These are phyloP conservation scores for Fusarium hostae DNA, from an alignment of 2,329 filamentous ascomycete genomes.

Conservation along the genomic window DNA sequence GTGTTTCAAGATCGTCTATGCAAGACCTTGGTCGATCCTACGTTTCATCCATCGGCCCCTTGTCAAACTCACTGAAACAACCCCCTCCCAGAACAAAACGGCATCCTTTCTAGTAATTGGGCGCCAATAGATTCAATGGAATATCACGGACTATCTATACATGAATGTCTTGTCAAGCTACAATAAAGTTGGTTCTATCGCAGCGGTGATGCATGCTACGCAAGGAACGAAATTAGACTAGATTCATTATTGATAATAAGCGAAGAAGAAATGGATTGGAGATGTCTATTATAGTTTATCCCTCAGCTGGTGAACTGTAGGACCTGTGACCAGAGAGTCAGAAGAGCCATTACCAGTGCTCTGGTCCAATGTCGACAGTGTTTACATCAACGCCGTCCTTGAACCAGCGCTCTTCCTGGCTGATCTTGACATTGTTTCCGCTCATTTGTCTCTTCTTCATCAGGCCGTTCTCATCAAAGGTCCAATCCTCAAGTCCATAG, in stretches of 20 bases:
- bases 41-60: constrained; percentile 21
- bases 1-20: constrained; percentile 34
- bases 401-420: constrained; percentile 74
- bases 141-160: neutral
- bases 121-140: neutral
- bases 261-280: neutral
- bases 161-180: neutral
- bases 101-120: neutral
- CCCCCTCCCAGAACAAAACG: neutral
- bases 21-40: constrained; percentile 26
- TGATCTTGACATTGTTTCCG: constrained; percentile 75
- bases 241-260: neutral
- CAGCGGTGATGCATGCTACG: neutral
- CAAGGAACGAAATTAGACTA: neutral
- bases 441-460: constrained; percentile 84
- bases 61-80: constrained; percentile 1
- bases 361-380: constrained; percentile 64
- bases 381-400: constrained; percentile 76
- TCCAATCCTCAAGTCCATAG: constrained; percentile 86
- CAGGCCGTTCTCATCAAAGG: constrained; percentile 73
- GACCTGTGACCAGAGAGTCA: neutral
- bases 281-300: neutral
- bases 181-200: neutral
- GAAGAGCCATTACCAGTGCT: constrained; percentile 16
- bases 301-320: neutral